phyloP scores from a whole-genome alignment of 2,329 filamentous ascomycete species.

The Emmonsiellopsis sp. region DNA sequence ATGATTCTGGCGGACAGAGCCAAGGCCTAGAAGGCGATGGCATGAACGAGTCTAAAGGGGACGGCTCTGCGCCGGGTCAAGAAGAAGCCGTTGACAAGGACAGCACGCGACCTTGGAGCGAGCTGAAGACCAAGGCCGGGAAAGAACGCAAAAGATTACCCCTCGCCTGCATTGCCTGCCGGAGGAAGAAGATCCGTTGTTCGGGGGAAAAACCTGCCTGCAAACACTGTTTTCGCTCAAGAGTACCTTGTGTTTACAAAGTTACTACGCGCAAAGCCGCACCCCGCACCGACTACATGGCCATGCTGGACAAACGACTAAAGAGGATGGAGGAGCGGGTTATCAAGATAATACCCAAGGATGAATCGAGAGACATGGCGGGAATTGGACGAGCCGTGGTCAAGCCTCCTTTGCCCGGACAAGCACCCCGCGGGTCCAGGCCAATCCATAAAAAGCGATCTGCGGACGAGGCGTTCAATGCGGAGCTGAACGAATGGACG shows the following conservation, averaged over 20 bases:
- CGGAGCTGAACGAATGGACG: constrained; percentile 74
- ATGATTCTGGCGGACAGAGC: background rate
- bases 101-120: constrained; percentile 61
- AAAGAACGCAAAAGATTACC: constrained; percentile 92
- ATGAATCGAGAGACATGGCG: constrained; percentile 60
- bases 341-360: constrained; percentile 87
- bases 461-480: constrained; percentile 78
- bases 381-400: constrained; percentile 71
- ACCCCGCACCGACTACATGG: constrained; percentile 96
- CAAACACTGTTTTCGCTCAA: constrained; percentile 86
- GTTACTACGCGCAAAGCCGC: constrained; percentile 90
- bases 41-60: background rate
- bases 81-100: constrained; percentile 42
- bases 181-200: constrained; percentile 94
- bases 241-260: constrained; percentile 96
- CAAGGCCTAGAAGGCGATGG: background rate
- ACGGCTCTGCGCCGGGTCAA: background rate
- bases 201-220: constrained; percentile 96
- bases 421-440: constrained; percentile 43
- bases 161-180: constrained; percentile 87
- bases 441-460: constrained; percentile 62
- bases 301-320: constrained; percentile 90
- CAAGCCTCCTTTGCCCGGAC: constrained; percentile 62
- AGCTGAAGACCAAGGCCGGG: constrained; percentile 82
- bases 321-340: constrained; percentile 98